Base-by-base conservation (phyloP, 805 yeast genomes). In the Hanseniaspora thailandica region DNA sequence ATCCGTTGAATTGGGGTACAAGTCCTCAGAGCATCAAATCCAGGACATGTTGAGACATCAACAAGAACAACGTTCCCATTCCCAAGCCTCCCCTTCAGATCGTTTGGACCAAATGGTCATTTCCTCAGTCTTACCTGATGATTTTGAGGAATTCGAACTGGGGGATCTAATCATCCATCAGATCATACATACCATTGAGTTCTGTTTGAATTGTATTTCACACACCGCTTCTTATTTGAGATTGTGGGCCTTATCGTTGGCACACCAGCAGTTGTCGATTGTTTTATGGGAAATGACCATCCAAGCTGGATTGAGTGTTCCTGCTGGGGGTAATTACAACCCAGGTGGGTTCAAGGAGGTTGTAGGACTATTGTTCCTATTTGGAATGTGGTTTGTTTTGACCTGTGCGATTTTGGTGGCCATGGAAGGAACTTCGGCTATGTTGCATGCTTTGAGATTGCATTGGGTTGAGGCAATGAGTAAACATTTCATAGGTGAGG, bases 381-480 rank as follows among this genome's bases (percentile, higher is more conserved):
- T 93, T 67, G 95, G 84, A 22, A 80, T 93, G 84, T 93, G 99
- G 99, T 88, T 93, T 66, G 78, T 78, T 3, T 73, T 93, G 57
- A 90, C 98, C 0, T 90, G 89, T 25, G 84, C 86, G 62, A 87
- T 93, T 61, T 75, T 93, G 63, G 97, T 93, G 13, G 72, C 85
- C 51, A 93, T 93, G 99, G 99, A 93, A 70, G 99, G 98, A 55
- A 93, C 99, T 0, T 87, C 97, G 25, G 98, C 98, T 34, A 93
- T 93, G 98, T 77, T 93, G 64, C 99, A 93, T 70, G 84, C 97
- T n/a, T 76, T 93, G 64, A 86, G 99, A 75, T 77, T 93, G 64
- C 98, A 93, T 68, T 93, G 99, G 99, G 98, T 93, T 57, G 99
- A 93, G 72, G 83, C 96, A 26, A 93, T 93, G 99, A 87, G 96